Evolutionary conservation across 1,284 basidiomycete species (phyloP).

Genomic region (Microbotryum lychnidis-dioicae): DNA sequence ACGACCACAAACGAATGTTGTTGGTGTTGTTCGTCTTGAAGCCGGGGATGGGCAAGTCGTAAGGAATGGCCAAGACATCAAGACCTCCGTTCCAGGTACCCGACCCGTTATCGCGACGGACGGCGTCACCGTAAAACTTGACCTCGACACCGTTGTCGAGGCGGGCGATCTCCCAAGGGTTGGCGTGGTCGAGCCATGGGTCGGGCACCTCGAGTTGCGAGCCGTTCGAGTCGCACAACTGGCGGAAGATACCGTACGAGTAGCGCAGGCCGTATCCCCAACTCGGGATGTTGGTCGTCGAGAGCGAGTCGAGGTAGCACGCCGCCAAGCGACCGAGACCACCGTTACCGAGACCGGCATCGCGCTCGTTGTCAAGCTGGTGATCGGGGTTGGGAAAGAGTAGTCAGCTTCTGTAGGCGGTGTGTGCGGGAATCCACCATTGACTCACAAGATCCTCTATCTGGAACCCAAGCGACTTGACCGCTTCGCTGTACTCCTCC

Average conservation of each 20-base stretch:
- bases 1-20: conserved; percentile 67
- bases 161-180: conserved; percentile 69
- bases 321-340: conserved; percentile 83
- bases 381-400: too few relatives aligned
- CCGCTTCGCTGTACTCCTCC: conserved; percentile 58
- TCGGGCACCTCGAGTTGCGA: conserved; percentile 76
- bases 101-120: conserved; percentile 54
- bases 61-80: conserved; percentile 83
- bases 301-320: conserved; percentile 53
- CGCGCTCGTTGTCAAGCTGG: conserved; percentile 66
- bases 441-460: conserved; percentile 37
- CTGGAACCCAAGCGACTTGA: conserved; percentile 65
- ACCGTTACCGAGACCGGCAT: conserved; percentile 75
- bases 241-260: conserved; percentile 62
- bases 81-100: conserved; percentile 75
- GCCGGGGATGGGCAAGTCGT: conserved; percentile 78
- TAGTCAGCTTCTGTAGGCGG: too few relatives aligned
- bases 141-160: conserved; percentile 66
- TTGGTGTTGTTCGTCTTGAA: conserved; percentile 44
- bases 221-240: conserved; percentile 65
- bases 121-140: conserved; percentile 75
- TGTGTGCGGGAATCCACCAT: neutral
- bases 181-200: conserved; percentile 58
- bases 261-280: conserved; percentile 48
- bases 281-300: conserved; percentile 16